A percentile compares a stretch with the other conserved stretches of the same genome.
Conservation (phyloP, 805 yeast species). For the Myxozyma nipponensis region DNA sequence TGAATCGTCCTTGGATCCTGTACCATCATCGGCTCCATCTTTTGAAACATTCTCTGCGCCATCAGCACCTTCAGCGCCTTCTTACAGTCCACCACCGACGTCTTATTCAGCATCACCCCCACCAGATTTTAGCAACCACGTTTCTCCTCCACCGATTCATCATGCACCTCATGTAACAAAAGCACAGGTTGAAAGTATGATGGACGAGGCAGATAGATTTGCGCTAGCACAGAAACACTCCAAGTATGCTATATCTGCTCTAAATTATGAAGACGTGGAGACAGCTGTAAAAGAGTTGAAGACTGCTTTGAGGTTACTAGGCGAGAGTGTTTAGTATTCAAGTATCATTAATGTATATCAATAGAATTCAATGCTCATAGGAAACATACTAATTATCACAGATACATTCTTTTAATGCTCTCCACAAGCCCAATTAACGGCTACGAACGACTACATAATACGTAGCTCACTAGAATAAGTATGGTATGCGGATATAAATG, state of each 20-base stretch:
- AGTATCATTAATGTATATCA: no score
- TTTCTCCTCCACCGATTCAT: conserved; percentile 7
- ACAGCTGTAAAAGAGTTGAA: conserved; percentile 59
- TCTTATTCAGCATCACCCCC: conserved; percentile 11
- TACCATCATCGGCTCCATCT: conserved; percentile 9
- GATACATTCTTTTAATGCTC: no score
- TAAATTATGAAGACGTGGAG: conserved; percentile 62
- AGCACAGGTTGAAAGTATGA: conserved; percentile 31
- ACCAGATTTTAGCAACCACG: not conserved
- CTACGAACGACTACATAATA: no score
- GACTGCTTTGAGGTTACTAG: conserved; percentile 41
- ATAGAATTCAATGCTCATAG: no score
- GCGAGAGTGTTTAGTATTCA: conserved; percentile 9
- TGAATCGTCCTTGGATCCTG: not conserved
- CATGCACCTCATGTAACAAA: conserved; percentile 21
- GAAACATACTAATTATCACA: no score
- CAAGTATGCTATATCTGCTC: conserved; percentile 67
- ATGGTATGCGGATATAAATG: no score
- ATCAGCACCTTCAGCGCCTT: conserved; percentile 17
- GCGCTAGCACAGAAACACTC: conserved; percentile 57
- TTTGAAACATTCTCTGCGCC: conserved; percentile 6
- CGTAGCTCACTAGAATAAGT: no score
- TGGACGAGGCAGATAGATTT: conserved; percentile 40
- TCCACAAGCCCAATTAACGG: no score
- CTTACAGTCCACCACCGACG: conserved; percentile 18